Evolutionary conservation across 352 stramenopile genomes (phyloP), one percentile per base, ranked within the genome.

Genomic region (Halophytophthora polymorphica): DNA sequence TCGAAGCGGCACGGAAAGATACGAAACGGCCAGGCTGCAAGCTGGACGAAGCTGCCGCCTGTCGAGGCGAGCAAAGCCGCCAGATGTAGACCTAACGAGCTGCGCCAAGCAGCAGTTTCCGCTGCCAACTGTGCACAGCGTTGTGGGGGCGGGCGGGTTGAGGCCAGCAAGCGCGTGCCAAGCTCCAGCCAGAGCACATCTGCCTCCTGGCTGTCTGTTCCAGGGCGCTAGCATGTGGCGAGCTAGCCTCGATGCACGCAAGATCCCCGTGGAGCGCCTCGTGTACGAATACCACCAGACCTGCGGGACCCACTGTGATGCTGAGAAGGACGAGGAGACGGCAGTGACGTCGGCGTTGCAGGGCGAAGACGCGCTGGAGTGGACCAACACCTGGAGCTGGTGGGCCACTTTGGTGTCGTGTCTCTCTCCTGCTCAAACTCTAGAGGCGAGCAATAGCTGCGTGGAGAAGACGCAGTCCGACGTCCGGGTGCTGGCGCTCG

Each of bases 241-340:
- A 23, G 19, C 18, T 6, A n/a, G 35, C 14, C 19, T 56, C 13
- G 31, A 60, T 11, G 37, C 53, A 18, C 36, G 53, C 1, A 44
- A 60, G 8, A 50, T 61, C 21, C 55, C 55, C 23, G 35, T 49
- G 41, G 35, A 48, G 19, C 56, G 55, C 39, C 37, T 62, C 14
- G 18, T 38, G 3, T 25, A 17, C 3, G 47, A 57, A 28, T 47
- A 45, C n/a, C 34, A 39, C 12, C 33, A 33, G 42, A 19, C 43
- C 8, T 43, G 40, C 21, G 55, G 47, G 2, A 5, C n/a, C 2
- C 17, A 14, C 11, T 57, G 40, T 31, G 28, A 23, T 12, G 33
- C 50, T 4, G 34, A 47, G 28, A 31, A 31, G 8, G 22, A 37
- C 2, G 39, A 57, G 38, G 35, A 43, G 34, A 25, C 22, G 3